Conservation (phyloP, 345 rosid species). For the Aethionema arabicum region DNA sequence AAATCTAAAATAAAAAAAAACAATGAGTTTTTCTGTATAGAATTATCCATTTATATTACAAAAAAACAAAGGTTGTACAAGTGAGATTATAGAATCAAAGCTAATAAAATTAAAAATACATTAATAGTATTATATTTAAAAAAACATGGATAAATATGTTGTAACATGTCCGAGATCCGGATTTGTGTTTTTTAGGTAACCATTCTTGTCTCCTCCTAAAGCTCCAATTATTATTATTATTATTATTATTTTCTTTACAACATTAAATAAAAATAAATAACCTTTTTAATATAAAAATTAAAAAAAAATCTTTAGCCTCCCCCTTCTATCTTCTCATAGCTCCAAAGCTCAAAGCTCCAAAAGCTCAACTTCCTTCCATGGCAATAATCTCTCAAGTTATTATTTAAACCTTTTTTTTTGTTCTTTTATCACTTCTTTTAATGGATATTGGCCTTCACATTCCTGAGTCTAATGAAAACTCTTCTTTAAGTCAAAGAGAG, state of each 20-base stretch:
- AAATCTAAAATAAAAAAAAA: no score
- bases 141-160: conserved; percentile 40
- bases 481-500: conserved; percentile 36
- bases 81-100: background rate
- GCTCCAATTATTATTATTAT: conserved; percentile 30
- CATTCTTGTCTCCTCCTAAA: conserved; percentile 40
- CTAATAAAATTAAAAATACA: conserved; percentile 10
- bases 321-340: conserved; percentile 16
- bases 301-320: conserved; percentile 20
- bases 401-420: conserved; percentile 30
- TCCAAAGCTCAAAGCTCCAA: background rate
- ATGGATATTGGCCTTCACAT: conserved; percentile 58
- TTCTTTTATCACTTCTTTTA: conserved; percentile 15
- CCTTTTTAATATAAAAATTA: conserved; percentile 16
- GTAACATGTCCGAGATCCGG: conserved; percentile 46
- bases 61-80: no score
- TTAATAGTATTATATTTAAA: conserved; percentile 6
- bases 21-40: no score
- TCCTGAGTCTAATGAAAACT: conserved; percentile 46
- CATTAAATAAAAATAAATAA: conserved; percentile 3
- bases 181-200: conserved; percentile 35
- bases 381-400: conserved; percentile 37
- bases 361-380: conserved; percentile 38
- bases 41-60: no score
- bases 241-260: conserved; percentile 18